A percentile compares a stretch with the other conserved stretches of the same genome.
Conservation (phyloP, 2,329 filamentous ascomycete species). For the Pseudogymnoascus sp. region DNA sequence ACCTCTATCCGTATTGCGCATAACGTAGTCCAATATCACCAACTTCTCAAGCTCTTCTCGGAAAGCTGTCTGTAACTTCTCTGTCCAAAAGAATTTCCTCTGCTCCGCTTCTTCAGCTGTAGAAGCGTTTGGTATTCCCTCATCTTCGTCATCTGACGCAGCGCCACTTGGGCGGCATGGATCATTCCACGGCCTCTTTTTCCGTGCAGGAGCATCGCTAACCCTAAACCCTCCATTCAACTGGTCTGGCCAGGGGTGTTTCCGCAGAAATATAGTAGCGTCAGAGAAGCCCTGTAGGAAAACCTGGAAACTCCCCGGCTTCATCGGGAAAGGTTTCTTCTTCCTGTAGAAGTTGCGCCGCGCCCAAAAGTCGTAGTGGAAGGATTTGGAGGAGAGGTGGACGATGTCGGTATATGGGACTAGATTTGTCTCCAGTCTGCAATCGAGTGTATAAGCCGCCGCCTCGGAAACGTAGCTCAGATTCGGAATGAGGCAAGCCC, state of each 20-base stretch:
- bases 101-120: slow-evolving; percentile 18
- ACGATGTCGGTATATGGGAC: slow-evolving; percentile 97
- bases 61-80: slow-evolving; percentile 80
- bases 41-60: slow-evolving; percentile 93
- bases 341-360: slow-evolving; percentile 80
- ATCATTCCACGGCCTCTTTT: slow-evolving; percentile 69
- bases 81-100: slow-evolving; percentile 70
- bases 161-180: slow-evolving; percentile 60
- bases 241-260: slow-evolving; percentile 96
- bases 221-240: slow-evolving; percentile 55
- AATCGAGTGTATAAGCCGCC: slow-evolving; percentile 90
- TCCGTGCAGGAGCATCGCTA: slow-evolving; percentile 56
- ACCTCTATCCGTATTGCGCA: slow-evolving; percentile 95
- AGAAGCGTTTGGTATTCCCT: slow-evolving; percentile 35
- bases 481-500: slow-evolving; percentile 92
- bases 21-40: slow-evolving; percentile 96
- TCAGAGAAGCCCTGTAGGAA: slow-evolving; percentile 97
- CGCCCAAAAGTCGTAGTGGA: slow-evolving; percentile 98
- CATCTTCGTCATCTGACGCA: slow-evolving; percentile 53
- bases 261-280: slow-evolving; percentile 87
- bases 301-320: slow-evolving; percentile 93
- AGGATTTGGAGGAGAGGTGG: slow-evolving; percentile 88
- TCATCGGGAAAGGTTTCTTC: slow-evolving; percentile 77
- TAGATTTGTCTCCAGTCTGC: slow-evolving; percentile 78
- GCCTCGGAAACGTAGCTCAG: slow-evolving; percentile 97